Conservation (phyloP, 345 rosid species). For the Arabis hirsuta region DNA sequence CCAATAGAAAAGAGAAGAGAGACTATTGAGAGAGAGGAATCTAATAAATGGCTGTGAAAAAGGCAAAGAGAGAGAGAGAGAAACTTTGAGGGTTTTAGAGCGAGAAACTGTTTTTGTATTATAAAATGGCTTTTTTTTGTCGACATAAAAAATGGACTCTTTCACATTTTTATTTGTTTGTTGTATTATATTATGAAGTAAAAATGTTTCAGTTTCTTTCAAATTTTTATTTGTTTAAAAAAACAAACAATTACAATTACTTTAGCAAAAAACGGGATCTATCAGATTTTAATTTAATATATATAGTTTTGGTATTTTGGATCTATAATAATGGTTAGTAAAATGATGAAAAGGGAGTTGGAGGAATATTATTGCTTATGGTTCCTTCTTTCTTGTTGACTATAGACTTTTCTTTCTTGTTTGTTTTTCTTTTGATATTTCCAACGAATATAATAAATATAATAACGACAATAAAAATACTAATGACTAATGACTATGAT, state of each 20-base stretch:
- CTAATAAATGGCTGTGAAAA: conserved; percentile 66
- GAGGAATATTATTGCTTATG: conserved; percentile 47
- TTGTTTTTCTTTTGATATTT: conserved; percentile 37
- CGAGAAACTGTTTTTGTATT: conserved; percentile 40
- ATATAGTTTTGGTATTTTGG: background rate
- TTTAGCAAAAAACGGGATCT: conserved; percentile 1
- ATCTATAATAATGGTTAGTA: conserved; percentile 31
- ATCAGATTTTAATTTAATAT: background rate
- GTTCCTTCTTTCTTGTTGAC: conserved; percentile 51
- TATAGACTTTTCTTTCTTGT: conserved; percentile 49
- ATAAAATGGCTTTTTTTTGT: background rate
- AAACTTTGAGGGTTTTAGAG: conserved; percentile 39
- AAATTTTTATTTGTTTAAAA: background rate
- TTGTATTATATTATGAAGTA: background rate
- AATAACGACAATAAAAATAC: conserved; percentile 30
- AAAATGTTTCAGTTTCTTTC: conserved; percentile 2
- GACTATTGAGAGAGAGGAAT: conserved; percentile 59
- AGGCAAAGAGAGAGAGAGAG: conserved; percentile 31
- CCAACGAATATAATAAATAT: conserved; percentile 34
- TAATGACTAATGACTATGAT: conserved; percentile 13
- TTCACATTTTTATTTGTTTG: conserved; percentile 1
- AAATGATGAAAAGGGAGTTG: conserved; percentile 17
- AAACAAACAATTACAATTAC: background rate
- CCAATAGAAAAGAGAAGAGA: conserved; percentile 58
- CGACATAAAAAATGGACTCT: conserved; percentile 28